Base-by-base conservation (phyloP, 1,284 basidiomycete genomes). In the Gymnopus androsaceus region DNA sequence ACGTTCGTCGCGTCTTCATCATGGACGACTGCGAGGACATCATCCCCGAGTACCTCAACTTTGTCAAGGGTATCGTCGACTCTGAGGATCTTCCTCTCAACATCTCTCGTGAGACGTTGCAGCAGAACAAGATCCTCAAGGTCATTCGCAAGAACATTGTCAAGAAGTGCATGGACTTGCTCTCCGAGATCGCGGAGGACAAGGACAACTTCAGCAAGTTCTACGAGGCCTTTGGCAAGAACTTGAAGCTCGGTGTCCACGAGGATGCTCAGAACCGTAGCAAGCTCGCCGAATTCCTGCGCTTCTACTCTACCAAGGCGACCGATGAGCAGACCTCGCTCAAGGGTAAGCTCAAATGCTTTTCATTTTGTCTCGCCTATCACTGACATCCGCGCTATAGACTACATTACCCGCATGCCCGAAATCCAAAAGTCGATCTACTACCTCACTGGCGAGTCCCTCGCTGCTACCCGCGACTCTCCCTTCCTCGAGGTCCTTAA, bases 41-140 rank as follows among this genome's bases (percentile, higher is more conserved):
- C 72, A 98, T 99, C 71, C 97, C 97, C 68, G 97, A 99, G 78
- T 99, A 99, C 85, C 94, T 99, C 76, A 99, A 98, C 87, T 99
- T 99, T 72, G 88, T 98, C 79, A 98, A 98, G 87, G 95, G 92
- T 84, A 96, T 97, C 71, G 97, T 99, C 77, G 97, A 99, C 83
- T 99, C 96, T 36, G 97, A 99, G 81, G 96, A 99, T 77, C 87
- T 99, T 25, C 96, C 96, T 44, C 91, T 99, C 72, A 99, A 99
- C 87, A 98, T 99, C 76, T 99, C 96, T 57, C 95, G 97, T 80
- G 97, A 99, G 85, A 98, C 95, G 31, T 88, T 99, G 58, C 96
- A 99, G 78, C 97, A 99, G 76, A 99, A 98, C 88, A 99, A 99
- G 90, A 99, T 99, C 66, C 88, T 99, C 70, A 99, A 99, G 87